phyloP scores from a whole-genome alignment of 176 grass and related monocot species.

The Neostapfia colusana region DNA sequence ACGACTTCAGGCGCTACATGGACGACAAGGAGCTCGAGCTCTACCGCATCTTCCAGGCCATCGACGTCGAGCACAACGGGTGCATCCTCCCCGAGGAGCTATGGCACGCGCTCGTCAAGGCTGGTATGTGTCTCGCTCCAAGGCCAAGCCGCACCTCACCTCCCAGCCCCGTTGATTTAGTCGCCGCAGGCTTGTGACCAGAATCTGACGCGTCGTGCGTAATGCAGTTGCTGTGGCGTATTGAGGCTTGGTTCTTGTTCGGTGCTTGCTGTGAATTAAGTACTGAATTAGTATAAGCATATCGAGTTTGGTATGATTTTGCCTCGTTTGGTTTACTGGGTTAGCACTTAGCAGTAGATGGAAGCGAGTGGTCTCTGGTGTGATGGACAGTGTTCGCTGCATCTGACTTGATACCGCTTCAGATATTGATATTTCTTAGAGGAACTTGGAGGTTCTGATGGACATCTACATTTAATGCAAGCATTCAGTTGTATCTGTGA shows the following conservation, averaged over 20 bases:
- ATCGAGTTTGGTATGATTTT: neutral
- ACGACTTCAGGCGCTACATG: constrained; percentile 91
- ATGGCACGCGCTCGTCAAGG: constrained; percentile 90
- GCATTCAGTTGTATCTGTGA: neutral
- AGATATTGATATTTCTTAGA: neutral
- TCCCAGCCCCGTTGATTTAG: no score
- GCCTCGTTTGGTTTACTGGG: neutral
- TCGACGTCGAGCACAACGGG: constrained; percentile 92
- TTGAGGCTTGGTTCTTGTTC: neutral
- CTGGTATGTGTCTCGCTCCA: constrained; percentile 55
- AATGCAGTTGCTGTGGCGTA: constrained; percentile 19
- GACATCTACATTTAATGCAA: no score
- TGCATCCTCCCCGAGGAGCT: constrained; percentile 98
- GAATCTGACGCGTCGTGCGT: constrained; percentile 14
- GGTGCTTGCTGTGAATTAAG: neutral
- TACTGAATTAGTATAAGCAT: no score
- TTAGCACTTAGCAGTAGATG: constrained; percentile 5
- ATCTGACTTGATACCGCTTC: neutral
- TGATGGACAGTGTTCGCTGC: neutral
- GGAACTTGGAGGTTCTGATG: neutral
- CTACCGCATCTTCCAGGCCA: constrained; percentile 98
- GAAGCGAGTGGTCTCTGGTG: neutral
- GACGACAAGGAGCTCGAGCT: constrained; percentile 98
- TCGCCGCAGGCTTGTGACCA: neutral
- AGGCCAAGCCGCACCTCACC: neutral